Percentiles rank a stretch among this genome's conserved stretches.
Evolutionary conservation across 2,329 filamentous ascomycete species (phyloP).

Genomic region (Paraconiothyrium brasiliense): DNA sequence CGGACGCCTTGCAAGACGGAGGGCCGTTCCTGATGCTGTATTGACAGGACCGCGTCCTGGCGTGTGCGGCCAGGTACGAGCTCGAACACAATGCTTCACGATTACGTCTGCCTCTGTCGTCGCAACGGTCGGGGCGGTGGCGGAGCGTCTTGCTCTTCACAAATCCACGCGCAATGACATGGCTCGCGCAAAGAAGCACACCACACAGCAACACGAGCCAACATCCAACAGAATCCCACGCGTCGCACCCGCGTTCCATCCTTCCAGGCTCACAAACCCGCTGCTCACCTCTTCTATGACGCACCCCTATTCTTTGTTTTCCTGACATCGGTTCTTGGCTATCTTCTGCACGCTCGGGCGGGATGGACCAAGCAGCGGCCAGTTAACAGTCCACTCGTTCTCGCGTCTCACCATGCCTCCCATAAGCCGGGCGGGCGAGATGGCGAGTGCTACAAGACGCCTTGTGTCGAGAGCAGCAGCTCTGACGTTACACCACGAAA

Average conservation of each 20-base stretch:
- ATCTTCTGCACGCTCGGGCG: constrained; percentile 19
- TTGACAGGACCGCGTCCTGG: constrained; percentile 24
- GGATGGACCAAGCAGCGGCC: constrained; percentile 36
- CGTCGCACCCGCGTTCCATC: constrained; percentile 1
- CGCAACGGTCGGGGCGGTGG: not conserved
- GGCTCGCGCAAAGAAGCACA: constrained; percentile 9
- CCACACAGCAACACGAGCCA: constrained; percentile 14
- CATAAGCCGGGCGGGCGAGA: constrained; percentile 3
- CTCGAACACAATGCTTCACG: constrained; percentile 15
- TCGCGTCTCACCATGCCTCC: constrained; percentile 17
- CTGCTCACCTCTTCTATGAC: constrained; percentile 18
- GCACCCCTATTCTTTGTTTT: constrained; percentile 15
- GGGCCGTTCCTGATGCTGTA: constrained; percentile 16
- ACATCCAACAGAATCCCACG: constrained; percentile 15
- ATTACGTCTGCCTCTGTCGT: not conserved
- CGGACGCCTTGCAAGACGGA: constrained; percentile 20
- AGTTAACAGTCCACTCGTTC: constrained; percentile 7
- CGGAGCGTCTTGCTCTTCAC: constrained; percentile 3
- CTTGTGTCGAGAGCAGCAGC: not conserved
- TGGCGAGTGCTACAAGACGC: constrained; percentile 7
- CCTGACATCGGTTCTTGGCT: constrained; percentile 23
- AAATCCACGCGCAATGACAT: constrained; percentile 14
- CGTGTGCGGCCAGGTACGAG: constrained; percentile 24
- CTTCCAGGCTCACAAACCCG: not conserved
- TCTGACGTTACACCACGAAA: not conserved